phyloP scores from a whole-genome alignment of 2,329 filamentous ascomycete genomes.

The Raffaelea arxii region DNA sequence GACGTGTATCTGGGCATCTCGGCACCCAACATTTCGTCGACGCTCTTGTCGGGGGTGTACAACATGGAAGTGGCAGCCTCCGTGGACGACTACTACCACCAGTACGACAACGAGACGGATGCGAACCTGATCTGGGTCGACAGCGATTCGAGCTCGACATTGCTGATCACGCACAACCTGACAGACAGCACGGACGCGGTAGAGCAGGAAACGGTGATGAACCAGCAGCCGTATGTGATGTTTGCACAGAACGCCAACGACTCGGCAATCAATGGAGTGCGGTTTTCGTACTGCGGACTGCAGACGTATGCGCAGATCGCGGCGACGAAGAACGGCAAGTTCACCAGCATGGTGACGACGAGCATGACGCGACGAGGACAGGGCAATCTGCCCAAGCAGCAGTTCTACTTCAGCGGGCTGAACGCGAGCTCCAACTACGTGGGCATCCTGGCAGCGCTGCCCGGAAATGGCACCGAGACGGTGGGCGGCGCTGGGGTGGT shows the following conservation, averaged over 20 bases:
- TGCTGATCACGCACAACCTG: slow-evolving; percentile 70
- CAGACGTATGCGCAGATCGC: slow-evolving; percentile 54
- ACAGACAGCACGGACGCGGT: slow-evolving; percentile 42
- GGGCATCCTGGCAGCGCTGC: slow-evolving; percentile 65
- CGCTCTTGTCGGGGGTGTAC: slow-evolving; percentile 56
- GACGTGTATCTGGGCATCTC: slow-evolving; percentile 70
- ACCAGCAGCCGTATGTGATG: slow-evolving; percentile 59
- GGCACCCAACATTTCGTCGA: slow-evolving; percentile 53
- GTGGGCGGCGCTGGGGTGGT: slow-evolving; percentile 32
- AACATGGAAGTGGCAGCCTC: slow-evolving; percentile 77
- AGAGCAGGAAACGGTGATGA: slow-evolving; percentile 44
- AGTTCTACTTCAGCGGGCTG: slow-evolving; percentile 75
- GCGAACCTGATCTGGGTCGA: slow-evolving; percentile 70
- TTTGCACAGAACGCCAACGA: slow-evolving; percentile 59
- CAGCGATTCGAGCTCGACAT: slow-evolving; percentile 66
- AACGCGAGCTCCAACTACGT: slow-evolving; percentile 62
- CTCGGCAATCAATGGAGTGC: slow-evolving; percentile 55
- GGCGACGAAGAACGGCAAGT: slow-evolving; percentile 42
- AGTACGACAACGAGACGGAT: slow-evolving; percentile 39
- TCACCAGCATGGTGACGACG: slow-evolving; percentile 38
- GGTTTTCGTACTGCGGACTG: slow-evolving; percentile 76
- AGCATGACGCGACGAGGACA: slow-evolving; percentile 61
- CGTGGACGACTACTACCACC: slow-evolving; percentile 67
- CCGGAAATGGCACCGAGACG: slow-evolving; percentile 42
- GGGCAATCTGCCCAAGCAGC: slow-evolving; percentile 65